phyloP scores from a whole-genome alignment of 169 alveolate genomes.

The Sarcocystis neurona region DNA sequence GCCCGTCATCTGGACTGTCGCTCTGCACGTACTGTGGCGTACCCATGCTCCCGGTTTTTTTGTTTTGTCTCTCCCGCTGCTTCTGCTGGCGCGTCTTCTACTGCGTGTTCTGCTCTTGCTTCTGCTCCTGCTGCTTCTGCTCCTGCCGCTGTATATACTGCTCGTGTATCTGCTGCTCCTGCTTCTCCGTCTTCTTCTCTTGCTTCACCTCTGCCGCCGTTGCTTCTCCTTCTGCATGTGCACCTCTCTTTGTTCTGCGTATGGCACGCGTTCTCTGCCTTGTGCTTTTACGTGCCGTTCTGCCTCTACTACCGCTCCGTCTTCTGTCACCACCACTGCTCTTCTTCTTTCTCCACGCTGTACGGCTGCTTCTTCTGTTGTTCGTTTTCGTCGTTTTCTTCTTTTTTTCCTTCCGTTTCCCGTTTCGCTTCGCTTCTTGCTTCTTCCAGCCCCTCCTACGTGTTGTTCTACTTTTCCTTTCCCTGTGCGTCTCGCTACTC shows the following conservation, averaged over 20 bases:
- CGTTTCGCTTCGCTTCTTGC: not conserved
- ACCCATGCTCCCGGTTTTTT: too few species aligned
- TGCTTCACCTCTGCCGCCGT: not conserved
- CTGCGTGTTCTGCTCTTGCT: not conserved
- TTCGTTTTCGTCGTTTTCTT: conserved; percentile 8
- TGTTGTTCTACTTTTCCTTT: not conserved
- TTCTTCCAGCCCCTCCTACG: not conserved
- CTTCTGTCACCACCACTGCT: too few species aligned
- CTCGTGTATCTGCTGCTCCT: not conserved
- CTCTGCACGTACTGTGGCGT: too few species aligned
- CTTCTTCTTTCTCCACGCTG: not conserved
- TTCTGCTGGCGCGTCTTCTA: not conserved
- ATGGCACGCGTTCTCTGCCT: not conserved
- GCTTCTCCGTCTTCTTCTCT: not conserved
- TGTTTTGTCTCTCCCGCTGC: too few species aligned
- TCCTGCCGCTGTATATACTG: not conserved
- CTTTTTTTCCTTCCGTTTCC: not conserved
- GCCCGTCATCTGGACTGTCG: too few species aligned
- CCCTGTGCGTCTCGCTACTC: too few species aligned
- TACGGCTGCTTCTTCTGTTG: not conserved
- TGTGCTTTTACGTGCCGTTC: too few species aligned
- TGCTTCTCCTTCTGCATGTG: not conserved
- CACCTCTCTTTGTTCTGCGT: not conserved
- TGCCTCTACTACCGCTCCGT: too few species aligned
- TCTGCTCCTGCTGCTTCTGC: not conserved